Percentiles rank a stretch among this genome's conserved stretches.
These are phyloP conservation scores for Saccharomyces hybrid DNA, from an alignment of 1,139 yeast species.

Conservation along the genomic window DNA sequence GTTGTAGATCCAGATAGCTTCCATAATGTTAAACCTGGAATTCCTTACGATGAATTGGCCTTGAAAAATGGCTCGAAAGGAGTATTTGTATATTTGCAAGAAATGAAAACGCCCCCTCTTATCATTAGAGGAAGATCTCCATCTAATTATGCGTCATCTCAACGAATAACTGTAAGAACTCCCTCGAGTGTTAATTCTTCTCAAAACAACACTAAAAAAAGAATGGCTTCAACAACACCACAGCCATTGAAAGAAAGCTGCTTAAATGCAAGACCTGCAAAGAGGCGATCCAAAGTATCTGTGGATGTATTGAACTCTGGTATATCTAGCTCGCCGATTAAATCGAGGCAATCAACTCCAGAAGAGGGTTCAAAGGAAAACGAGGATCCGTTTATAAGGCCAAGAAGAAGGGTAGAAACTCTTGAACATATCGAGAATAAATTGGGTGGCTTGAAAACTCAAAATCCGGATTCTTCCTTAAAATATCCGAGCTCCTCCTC, in stretches of 20 bases:
- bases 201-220: slow-evolving; percentile 1
- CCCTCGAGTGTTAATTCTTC: slow-evolving; percentile 3
- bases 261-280: slow-evolving; percentile 15
- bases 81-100: slow-evolving; percentile 32
- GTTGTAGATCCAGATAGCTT: slow-evolving; percentile 28
- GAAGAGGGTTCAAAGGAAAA: not conserved
- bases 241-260: not conserved
- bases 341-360: not conserved
- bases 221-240: not conserved
- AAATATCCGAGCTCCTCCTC: slow-evolving; percentile 3
- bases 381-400: slow-evolving; percentile 1
- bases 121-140: slow-evolving; percentile 66
- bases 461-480: slow-evolving; percentile 1
- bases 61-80: slow-evolving; percentile 9
- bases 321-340: not conserved
- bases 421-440: slow-evolving; percentile 19
- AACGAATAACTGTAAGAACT: slow-evolving; percentile 8
- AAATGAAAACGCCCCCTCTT: slow-evolving; percentile 51
- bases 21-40: not conserved
- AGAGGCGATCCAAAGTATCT: slow-evolving; percentile 12
- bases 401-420: slow-evolving; percentile 13
- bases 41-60: slow-evolving; percentile 8
- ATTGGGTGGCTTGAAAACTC: not conserved
- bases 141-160: slow-evolving; percentile 41
- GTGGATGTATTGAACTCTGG: not conserved